Evolutionary conservation across 2,329 filamentous ascomycete genomes (phyloP), one percentile per base, ranked within the genome.

Genomic region (Fusarium camptoceras): DNA sequence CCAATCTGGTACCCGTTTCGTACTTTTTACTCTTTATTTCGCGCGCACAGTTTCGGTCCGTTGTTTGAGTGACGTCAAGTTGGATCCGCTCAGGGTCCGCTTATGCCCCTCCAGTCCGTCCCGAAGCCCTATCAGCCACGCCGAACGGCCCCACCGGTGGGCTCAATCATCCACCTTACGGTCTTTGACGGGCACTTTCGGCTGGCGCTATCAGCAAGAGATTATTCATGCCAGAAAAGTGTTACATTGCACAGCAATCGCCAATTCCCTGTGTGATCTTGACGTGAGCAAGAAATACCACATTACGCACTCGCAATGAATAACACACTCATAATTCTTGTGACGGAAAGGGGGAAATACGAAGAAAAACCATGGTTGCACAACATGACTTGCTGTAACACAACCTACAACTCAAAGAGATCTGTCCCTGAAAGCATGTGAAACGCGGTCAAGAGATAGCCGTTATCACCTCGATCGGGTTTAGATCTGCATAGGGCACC

Each of bases 1-100:
- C 41, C 51, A 66, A 66, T 55, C 48, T 66, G 49, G 48, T 37
- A 44, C 62, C 27, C 27, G 43, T 61, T 66, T 50, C n/a, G 63
- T 66, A 41, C 28, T 16, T 25, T 50, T 30, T 24, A 10, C 15
- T 54, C 31, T 63, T 22, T 24, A 37, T 48, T 55, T 66, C 34
- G 50, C 43, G 42, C 39, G 63, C 63, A 67, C 55, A 64, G 59
- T 67, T 70, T 70, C 68, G 68, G 68, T 71, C 68, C 68, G 68
- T 70, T 59, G 39, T 44, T 47, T 65, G 59, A 31, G 53, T 79
- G 78, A 79, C 78, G 77, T 79, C 76, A 78, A 67, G 12, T 1
- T 24, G 27, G 43, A 20, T 51, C 71, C 69, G 65, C 72, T 58
- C 61, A 66, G 56, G 54, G 55, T 62, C 68, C 63, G 66, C 64